Evolutionary conservation across 768 basidiomycete species (phyloP), one percentile per base, ranked within the genome.

Genomic region (Termitomyces sp.): DNA sequence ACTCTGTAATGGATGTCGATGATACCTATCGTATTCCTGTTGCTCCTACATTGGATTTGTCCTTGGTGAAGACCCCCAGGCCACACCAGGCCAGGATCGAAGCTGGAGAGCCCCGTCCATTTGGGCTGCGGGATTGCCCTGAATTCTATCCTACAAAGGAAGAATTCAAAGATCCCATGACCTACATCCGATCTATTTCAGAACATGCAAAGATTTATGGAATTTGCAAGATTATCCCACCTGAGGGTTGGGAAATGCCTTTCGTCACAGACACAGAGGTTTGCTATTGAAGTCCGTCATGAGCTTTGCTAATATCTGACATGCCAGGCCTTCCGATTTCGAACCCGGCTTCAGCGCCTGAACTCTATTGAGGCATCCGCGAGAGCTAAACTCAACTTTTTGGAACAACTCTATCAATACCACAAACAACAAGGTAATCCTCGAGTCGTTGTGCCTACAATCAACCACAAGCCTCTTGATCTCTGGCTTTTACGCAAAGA

Each of bases 321-420:
- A 27, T 59, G 37, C 39, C 72, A 93, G 95, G 81, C 80, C 58
- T 98, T 97, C 76, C 90, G 93, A 51, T 99, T 99, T 77, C 93
- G 92, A 75, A 99, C 96, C 54, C 87, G 97, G 53, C 75, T 98
- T 45, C 95, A 97, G 73, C 86, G 91, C 62, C 80, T 99, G 67
- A 98, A 98, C 72, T 95, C 93, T 62, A 93, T 99, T 64, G 96
- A 98, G 76, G 97, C 97, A 16, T 91, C 95, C 37, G 95, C 95
- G 60, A 81, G 97, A 65, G 96, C 97, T 53, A 97, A 95, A 74
- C 76, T 98, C 72, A 98, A 97, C 78, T 98, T 97, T 75, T 75
- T 98, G 64, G 96, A 98, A 72, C 94, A 97, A 73, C 82, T 99
- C 51, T 95, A 95, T 74, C 89, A 93, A 66, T 99, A 90, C 72